phyloP scores from a whole-genome alignment of 2,329 filamentous ascomycete genomes.

The Fonsecaea multimorphosa region DNA sequence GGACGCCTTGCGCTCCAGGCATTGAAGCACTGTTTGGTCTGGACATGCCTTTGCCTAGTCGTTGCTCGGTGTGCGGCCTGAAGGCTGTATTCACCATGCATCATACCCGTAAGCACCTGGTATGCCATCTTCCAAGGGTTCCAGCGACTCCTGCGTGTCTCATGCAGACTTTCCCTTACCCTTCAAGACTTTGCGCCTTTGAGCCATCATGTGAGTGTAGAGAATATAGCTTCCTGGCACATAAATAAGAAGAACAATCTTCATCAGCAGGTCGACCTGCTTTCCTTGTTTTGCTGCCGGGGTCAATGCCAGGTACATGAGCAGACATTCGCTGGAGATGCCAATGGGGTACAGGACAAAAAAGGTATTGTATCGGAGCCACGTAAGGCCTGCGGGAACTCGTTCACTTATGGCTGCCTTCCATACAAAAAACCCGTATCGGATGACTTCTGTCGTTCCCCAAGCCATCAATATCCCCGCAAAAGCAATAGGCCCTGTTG shows the following conservation, averaged over 20 bases:
- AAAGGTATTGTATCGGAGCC: constrained; percentile 87
- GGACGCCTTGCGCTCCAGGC: not conserved
- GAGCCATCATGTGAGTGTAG: constrained; percentile 93
- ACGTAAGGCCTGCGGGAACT: constrained; percentile 71
- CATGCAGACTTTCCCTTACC: constrained; percentile 58
- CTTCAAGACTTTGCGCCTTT: constrained; percentile 79
- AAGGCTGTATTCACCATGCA: not conserved
- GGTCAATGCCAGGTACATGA: constrained; percentile 73
- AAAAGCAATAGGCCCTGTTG: constrained; percentile 44
- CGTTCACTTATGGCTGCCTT: constrained; percentile 61
- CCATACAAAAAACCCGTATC: constrained; percentile 89
- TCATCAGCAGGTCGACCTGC: constrained; percentile 65
- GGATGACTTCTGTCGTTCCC: constrained; percentile 88
- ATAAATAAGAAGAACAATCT: constrained; percentile 73
- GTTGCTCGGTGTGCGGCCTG: not conserved
- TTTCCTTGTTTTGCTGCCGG: constrained; percentile 61
- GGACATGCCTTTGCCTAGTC: not conserved
- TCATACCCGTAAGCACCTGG: not conserved
- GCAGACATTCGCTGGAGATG: constrained; percentile 82
- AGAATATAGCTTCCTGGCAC: constrained; percentile 83
- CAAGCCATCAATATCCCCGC: constrained; percentile 73
- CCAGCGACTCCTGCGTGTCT: not conserved
- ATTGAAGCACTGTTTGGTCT: not conserved
- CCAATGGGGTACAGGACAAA: constrained; percentile 91
- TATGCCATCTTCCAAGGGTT: not conserved